Conservation (phyloP, 2,329 filamentous ascomycete species). For the Fusarium robinianum region DNA sequence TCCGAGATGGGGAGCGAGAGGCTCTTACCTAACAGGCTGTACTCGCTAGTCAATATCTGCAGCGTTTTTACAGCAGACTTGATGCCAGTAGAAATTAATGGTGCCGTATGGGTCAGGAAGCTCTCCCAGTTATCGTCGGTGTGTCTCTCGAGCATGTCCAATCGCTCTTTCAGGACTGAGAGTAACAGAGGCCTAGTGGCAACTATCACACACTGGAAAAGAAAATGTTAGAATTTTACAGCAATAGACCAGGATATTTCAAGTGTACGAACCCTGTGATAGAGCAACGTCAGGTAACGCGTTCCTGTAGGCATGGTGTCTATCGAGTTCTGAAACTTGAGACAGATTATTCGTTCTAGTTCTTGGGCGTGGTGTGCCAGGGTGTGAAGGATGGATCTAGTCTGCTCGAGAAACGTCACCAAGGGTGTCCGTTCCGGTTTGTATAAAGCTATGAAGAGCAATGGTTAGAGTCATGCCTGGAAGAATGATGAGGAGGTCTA, state of each 20-base stretch:
- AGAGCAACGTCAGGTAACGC: constrained; percentile 44
- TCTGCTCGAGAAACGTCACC: constrained; percentile 43
- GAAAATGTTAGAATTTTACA: not conserved
- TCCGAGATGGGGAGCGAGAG: accelerated
- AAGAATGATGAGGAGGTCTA: accelerated
- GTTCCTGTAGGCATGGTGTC: constrained; percentile 45
- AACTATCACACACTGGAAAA: constrained; percentile 43
- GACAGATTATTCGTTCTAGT: constrained; percentile 43
- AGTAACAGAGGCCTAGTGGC: constrained; percentile 46
- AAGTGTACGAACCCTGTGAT: constrained; percentile 42
- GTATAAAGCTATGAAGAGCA: constrained; percentile 41
- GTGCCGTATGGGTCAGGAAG: constrained; percentile 41
- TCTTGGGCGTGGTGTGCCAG: constrained; percentile 46
- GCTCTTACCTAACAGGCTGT: constrained; percentile 42
- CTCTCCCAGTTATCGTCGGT: constrained; percentile 39
- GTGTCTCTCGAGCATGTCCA: constrained; percentile 35
- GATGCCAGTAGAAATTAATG: constrained; percentile 46
- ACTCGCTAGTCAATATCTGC: constrained; percentile 43
- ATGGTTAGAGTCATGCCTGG: not conserved
- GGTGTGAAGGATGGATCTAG: constrained; percentile 42
- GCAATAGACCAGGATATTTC: accelerated
- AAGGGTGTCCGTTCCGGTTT: constrained; percentile 42
- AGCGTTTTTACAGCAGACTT: constrained; percentile 48
- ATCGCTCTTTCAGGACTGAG: constrained; percentile 44
- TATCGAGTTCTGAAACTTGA: constrained; percentile 42